A percentile compares a stretch with the other conserved stretches of the same genome.
Conservation (phyloP, 768 basidiomycete species). For the Mycena polygramma region DNA sequence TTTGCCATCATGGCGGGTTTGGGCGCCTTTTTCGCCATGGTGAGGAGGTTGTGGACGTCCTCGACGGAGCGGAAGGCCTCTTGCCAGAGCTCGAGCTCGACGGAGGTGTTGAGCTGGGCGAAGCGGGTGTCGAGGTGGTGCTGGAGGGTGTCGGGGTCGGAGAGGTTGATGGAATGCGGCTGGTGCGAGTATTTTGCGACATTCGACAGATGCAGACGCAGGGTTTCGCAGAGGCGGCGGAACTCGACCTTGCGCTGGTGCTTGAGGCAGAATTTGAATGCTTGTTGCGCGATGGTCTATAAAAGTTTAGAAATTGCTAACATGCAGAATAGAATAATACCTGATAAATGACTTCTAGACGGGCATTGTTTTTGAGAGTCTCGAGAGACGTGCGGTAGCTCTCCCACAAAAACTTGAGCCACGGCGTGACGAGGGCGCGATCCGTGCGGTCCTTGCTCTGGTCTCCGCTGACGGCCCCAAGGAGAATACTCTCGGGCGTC, state of each 20-base stretch:
- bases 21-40: conserved; percentile 92
- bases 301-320: not conserved
- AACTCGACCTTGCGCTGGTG: conserved; percentile 97
- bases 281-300: conserved; percentile 95
- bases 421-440: conserved; percentile 94
- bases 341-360: conserved; percentile 95
- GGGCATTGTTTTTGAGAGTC: conserved; percentile 95
- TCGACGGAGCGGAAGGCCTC: conserved; percentile 99
- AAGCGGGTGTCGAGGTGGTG: conserved; percentile 98
- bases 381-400: conserved; percentile 96
- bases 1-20: conserved; percentile 98
- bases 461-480: conserved; percentile 90
- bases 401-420: conserved; percentile 99
- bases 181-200: conserved; percentile 97
- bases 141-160: conserved; percentile 94
- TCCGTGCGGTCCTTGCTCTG: conserved; percentile 96
- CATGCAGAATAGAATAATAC: conserved; percentile 57
- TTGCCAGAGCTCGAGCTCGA: conserved; percentile 99
- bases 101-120: conserved; percentile 94
- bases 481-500: conserved; percentile 92
- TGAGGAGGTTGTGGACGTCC: conserved; percentile 96
- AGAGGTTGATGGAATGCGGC: conserved; percentile 93
- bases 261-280: conserved; percentile 95
- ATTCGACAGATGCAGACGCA: conserved; percentile 93
- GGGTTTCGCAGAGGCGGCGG: conserved; percentile 94